Conservation (phyloP, 1,139 yeast genomes). For the Yamadazyma kanchanaburiensis region DNA sequence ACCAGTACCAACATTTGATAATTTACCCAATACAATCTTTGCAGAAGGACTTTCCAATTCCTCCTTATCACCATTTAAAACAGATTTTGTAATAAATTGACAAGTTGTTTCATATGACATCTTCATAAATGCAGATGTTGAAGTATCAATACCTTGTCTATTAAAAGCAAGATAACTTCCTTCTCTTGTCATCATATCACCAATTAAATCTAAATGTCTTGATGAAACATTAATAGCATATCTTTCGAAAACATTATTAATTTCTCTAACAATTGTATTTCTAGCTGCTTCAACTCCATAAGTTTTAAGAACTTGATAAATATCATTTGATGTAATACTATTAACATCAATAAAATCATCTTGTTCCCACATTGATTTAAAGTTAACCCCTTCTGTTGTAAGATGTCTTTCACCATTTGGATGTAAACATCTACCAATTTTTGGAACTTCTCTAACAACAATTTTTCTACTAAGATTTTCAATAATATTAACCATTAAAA, state of each 20-base stretch:
- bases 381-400: slow-evolving; percentile 97
- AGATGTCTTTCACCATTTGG: slow-evolving; percentile 66
- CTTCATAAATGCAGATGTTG: slow-evolving; percentile 95
- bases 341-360: slow-evolving; percentile 88
- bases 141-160: slow-evolving; percentile 96
- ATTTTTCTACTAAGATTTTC: slow-evolving; percentile 88
- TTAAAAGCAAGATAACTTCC: slow-evolving; percentile 96
- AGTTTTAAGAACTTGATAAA: slow-evolving; percentile 82
- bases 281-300: slow-evolving; percentile 99
- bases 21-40: slow-evolving; percentile 89
- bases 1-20: slow-evolving; percentile 94
- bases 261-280: slow-evolving; percentile 94
- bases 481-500: slow-evolving; percentile 94
- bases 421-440: slow-evolving; percentile 89
- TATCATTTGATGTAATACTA: slow-evolving; percentile 86
- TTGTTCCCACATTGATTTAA: slow-evolving; percentile 97
- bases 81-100: slow-evolving; percentile 95
- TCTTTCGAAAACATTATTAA: slow-evolving; percentile 92
- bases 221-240: slow-evolving; percentile 92
- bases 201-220: slow-evolving; percentile 94
- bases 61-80: slow-evolving; percentile 87
- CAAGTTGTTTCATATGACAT: slow-evolving; percentile 99
- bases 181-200: slow-evolving; percentile 99
- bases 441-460: slow-evolving; percentile 90
- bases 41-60: slow-evolving; percentile 91